Evolutionary conservation across 768 basidiomycete genomes (phyloP).

Genomic region (Pulveroboletus frians): DNA sequence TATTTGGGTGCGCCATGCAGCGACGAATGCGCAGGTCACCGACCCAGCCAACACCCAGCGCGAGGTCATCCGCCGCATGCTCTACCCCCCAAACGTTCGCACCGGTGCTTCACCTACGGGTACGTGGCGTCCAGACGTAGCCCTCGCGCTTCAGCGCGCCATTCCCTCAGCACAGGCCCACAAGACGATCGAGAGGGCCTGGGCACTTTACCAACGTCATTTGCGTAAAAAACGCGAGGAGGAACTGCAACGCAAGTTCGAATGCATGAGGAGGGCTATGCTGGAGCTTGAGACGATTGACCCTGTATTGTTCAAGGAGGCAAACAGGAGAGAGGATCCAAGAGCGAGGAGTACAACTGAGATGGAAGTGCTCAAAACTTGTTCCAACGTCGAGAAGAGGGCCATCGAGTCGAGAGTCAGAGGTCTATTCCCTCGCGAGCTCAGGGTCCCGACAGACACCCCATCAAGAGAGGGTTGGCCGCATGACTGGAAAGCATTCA

Average conservation of each 20-base stretch:
- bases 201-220: conserved; percentile 76
- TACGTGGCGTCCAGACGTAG: conserved; percentile 78
- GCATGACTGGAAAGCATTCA: conserved; percentile 75
- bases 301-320: conserved; percentile 58
- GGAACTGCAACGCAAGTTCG: conserved; percentile 72
- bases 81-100: conserved; percentile 76
- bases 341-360: conserved; percentile 54
- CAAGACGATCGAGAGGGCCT: conserved; percentile 88
- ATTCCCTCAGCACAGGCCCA: conserved; percentile 87
- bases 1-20: conserved; percentile 40
- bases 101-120: conserved; percentile 72
- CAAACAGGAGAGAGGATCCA: conserved; percentile 73
- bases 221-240: conserved; percentile 62
- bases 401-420: conserved; percentile 72
- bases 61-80: conserved; percentile 69
- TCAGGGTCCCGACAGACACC: conserved; percentile 82
- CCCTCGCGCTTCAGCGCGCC: conserved; percentile 69
- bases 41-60: conserved; percentile 52
- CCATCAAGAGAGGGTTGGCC: conserved; percentile 79
- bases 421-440: conserved; percentile 83
- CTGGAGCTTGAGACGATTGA: conserved; percentile 57
- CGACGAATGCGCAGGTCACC: conserved; percentile 21
- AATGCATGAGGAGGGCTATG: conserved; percentile 82
- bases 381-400: conserved; percentile 62
- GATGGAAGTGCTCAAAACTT: conserved; percentile 51